Evolutionary conservation across 495 filamentous ascomycete genomes (phyloP).

Genomic region (Neurospora sp.): DNA sequence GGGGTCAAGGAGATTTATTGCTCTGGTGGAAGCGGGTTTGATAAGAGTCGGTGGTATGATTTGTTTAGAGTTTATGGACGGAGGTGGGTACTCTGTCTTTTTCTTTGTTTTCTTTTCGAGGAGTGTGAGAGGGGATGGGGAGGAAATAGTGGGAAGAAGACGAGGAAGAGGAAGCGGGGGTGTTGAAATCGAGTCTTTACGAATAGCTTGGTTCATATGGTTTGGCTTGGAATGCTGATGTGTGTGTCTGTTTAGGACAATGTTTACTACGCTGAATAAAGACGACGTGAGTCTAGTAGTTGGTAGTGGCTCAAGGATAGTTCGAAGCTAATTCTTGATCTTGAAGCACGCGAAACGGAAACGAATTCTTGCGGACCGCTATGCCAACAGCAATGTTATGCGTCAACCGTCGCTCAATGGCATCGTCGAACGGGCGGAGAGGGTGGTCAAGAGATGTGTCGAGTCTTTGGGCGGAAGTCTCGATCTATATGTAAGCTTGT

Average conservation of each 20-base stretch:
- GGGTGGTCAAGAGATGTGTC: slow-evolving; percentile 41
- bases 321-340: not conserved
- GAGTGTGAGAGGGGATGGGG: no score
- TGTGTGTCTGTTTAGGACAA: slow-evolving; percentile 31
- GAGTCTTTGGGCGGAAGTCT: slow-evolving; percentile 33
- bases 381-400: slow-evolving; percentile 57
- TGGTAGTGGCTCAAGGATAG: not conserved
- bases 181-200: no score
- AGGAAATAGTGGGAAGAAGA: no score
- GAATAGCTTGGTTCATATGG: not conserved
- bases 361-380: slow-evolving; percentile 51
- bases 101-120: not conserved
- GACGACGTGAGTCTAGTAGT: slow-evolving; percentile 32
- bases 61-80: slow-evolving; percentile 49
- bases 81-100: slow-evolving; percentile 25
- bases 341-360: slow-evolving; percentile 48
- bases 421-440: slow-evolving; percentile 42
- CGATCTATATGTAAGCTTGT: slow-evolving; percentile 46
- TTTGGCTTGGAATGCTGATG: not conserved
- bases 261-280: slow-evolving; percentile 51
- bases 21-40: slow-evolving; percentile 54
- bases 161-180: no score
- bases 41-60: slow-evolving; percentile 59
- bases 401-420: slow-evolving; percentile 39
- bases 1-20: slow-evolving; percentile 59